Conservation (phyloP, 2,329 filamentous ascomycete genomes). For the Kalaharituber pfeilii region DNA sequence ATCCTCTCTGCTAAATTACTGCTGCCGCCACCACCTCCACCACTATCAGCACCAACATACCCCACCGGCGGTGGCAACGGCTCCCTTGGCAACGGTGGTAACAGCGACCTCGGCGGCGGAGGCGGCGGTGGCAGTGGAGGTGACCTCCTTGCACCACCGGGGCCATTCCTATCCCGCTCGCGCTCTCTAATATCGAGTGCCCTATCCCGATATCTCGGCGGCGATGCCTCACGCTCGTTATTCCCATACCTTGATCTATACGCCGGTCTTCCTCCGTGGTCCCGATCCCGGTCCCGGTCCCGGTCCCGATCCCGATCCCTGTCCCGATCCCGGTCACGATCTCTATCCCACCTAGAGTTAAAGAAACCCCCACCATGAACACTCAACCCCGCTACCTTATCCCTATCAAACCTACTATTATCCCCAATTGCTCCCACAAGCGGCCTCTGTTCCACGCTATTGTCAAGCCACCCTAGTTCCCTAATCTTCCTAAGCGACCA, state of each 20-base stretch:
- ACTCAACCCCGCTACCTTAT: neutral
- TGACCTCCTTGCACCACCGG: neutral
- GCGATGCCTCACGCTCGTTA: neutral
- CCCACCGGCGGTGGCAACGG: neutral
- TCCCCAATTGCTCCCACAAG: neutral
- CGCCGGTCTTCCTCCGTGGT: neutral
- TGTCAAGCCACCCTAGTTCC: neutral
- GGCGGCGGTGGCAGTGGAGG: neutral
- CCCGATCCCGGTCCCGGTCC: neutral
- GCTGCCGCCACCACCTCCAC: neutral
- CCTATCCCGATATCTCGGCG: neutral
- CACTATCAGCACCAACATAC: neutral
- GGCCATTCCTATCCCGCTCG: neutral
- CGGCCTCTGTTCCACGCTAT: neutral
- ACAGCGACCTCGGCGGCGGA: neutral
- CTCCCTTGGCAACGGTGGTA: neutral
- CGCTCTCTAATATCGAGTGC: neutral
- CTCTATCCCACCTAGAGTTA: too few species aligned
- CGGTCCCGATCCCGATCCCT: neutral
- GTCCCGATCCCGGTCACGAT: neutral
- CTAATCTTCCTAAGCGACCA: neutral
- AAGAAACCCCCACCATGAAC: too few species aligned
- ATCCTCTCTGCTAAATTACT: neutral
- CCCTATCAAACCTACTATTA: neutral
- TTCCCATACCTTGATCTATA: neutral